Conservation (phyloP, 1,284 basidiomycete species). For the Trichosporon faecale region DNA sequence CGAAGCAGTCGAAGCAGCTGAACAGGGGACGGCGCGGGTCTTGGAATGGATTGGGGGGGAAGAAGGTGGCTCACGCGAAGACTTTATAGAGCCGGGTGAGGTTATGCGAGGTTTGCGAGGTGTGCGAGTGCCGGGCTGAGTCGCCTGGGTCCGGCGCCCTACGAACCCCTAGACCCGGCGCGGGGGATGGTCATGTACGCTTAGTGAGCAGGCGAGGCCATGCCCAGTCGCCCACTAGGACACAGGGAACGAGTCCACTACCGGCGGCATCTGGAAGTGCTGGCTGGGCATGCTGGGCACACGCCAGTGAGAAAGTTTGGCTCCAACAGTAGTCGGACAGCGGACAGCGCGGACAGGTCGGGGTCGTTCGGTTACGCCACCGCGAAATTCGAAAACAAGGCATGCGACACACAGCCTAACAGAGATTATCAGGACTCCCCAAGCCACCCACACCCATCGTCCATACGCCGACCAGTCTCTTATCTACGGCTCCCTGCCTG, state of each 20-base stretch:
- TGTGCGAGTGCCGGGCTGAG: not conserved
- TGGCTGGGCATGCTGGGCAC: not conserved
- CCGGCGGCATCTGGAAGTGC: not conserved
- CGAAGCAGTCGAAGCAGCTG: not conserved
- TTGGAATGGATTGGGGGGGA: not conserved
- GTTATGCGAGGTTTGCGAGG: not conserved
- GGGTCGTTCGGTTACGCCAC: not conserved
- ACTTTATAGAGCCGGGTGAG: not conserved
- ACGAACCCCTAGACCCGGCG: not conserved
- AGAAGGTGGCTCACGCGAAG: not conserved
- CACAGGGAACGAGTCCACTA: not conserved
- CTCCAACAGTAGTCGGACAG: too few species aligned
- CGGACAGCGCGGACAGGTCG: not conserved
- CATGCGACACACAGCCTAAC: not conserved
- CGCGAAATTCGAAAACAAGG: slow-evolving; percentile 3
- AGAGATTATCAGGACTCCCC: not conserved
- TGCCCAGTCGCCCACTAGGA: not conserved
- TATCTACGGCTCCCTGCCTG: not conserved
- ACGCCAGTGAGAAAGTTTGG: not conserved
- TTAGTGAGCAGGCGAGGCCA: slow-evolving; percentile 3
- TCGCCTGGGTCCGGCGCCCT: not conserved
- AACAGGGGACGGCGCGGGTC: not conserved
- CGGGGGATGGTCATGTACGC: not conserved
- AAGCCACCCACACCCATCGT: not conserved
- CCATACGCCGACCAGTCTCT: not conserved